Base-by-base conservation (phyloP, 768 basidiomycete species). In the Rhizopogon sp. region DNA sequence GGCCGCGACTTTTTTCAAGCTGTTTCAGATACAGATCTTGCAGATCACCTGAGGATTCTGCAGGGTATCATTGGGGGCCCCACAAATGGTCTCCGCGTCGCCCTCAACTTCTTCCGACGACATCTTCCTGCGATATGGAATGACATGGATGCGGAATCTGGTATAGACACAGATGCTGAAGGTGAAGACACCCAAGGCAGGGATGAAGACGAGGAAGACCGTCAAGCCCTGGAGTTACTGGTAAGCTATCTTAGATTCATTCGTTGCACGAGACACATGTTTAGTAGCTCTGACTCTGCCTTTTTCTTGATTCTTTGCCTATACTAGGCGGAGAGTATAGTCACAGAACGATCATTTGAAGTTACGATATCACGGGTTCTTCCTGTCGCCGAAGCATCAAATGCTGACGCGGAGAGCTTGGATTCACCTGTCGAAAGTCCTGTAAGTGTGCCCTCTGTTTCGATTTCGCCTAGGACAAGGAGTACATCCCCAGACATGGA, bases 61-160 rank as follows among this genome's bases (percentile, higher is more conserved):
- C 56, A 82, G 62, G 57, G 77, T 68, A 74, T 82, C 71, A 62
- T 84, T 71, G 61, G 79, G 62, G 50, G 81, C 62, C 62, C 77
- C 61, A 44, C 70, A 62, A 51, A 80, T 72, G 57, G 82, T 61
- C 37, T 70, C 70, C 56, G 81, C 75, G 69, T 78, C 68, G 39
- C 67, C 39, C 41, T 69, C 70, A 52, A 72, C 67, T 50, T 62
- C 66, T 62, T 71, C 58, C 62, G 65, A 33, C 69, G 62, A 33
- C 70, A 62, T 46, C 64, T 72, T 47, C 70, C 70, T 9, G 64
- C 62, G 16, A 44, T 72, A 60, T 63, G 56, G 66, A 66, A 52
- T 60, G 64, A 43, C 52, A 64, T 33, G 47, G 55, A 49, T 37
- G 20, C 35, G 5, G 47, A 17, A 35, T 50, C 58, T 39, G 40